These are phyloP conservation scores for Crithidia thermophila DNA, from an alignment of 208 protist genomes.

Conservation along the genomic window DNA sequence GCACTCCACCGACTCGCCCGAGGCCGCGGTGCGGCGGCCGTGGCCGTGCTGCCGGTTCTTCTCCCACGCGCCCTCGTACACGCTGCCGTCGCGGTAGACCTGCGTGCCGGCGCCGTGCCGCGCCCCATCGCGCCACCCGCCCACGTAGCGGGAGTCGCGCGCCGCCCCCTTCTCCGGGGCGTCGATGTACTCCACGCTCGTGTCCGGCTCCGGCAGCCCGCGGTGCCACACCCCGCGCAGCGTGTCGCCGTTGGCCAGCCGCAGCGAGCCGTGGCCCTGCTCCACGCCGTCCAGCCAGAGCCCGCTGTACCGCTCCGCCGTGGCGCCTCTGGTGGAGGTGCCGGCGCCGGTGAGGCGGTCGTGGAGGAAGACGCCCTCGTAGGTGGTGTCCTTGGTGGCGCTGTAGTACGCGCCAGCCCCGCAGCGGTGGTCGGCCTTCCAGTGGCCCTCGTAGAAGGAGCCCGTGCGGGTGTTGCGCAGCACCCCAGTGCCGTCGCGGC, in stretches of 20 bases:
- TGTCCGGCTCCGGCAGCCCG: conserved; percentile 60
- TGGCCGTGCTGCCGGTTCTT: conserved; percentile 70
- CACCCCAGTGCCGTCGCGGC: conserved; percentile 67
- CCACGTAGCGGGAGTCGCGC: conserved; percentile 72
- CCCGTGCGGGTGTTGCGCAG: conserved; percentile 55
- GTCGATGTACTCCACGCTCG: conserved; percentile 61
- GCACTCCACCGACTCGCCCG: conserved; percentile 68
- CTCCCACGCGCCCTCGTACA: conserved; percentile 85
- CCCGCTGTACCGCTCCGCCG: conserved; percentile 67
- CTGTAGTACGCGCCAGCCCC: conserved; percentile 68
- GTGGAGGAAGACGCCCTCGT: conserved; percentile 81
- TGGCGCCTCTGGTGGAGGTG: conserved; percentile 20
- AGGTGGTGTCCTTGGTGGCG: conserved; percentile 51
- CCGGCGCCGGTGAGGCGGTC: conserved; percentile 70
- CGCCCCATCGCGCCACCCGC: conserved; percentile 67
- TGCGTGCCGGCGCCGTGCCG: conserved; percentile 71
- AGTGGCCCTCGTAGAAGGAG: conserved; percentile 80
- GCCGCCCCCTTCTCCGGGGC: conserved; percentile 21
- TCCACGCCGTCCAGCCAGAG: conserved; percentile 80
- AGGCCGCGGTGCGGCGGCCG: conserved; percentile 55
- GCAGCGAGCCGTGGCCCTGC: conserved; percentile 81
- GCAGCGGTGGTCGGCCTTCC: conserved; percentile 64
- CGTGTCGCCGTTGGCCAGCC: conserved; percentile 80
- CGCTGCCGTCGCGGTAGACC: conserved; percentile 67
- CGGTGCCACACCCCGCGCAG: conserved; percentile 76